Percentiles rank a stretch among this genome's conserved stretches.
Conservation (phyloP, 768 basidiomycete genomes). For the Dacryopinax primogenitus region DNA sequence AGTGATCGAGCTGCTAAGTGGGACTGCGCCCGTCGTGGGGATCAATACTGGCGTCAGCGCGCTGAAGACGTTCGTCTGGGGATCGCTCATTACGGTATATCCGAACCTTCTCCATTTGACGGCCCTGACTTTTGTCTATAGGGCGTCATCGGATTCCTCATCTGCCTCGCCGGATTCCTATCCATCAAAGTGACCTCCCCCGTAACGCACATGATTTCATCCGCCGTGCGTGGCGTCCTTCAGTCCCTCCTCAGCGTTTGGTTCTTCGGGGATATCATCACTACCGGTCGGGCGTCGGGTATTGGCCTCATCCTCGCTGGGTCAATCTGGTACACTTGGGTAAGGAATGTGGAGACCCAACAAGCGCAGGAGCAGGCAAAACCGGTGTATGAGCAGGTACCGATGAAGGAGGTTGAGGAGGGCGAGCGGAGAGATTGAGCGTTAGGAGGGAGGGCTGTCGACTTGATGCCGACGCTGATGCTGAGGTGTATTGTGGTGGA, state of each 20-base stretch:
- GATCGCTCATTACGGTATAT: conserved; percentile 65
- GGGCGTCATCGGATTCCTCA: conserved; percentile 83
- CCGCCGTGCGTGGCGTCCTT: conserved; percentile 86
- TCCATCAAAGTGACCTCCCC: conserved; percentile 97
- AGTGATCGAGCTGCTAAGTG: conserved; percentile 48
- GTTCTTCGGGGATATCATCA: conserved; percentile 71
- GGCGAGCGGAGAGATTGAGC: conserved; percentile 23
- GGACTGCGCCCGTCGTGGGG: conserved; percentile 23
- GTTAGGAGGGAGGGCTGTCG: neutral
- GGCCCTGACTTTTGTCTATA: conserved; percentile 23
- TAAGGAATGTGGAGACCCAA: conserved; percentile 61
- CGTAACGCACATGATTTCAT: conserved; percentile 94
- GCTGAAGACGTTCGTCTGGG: conserved; percentile 52
- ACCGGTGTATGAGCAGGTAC: conserved; percentile 44
- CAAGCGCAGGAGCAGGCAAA: conserved; percentile 11
- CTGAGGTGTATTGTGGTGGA: neutral
- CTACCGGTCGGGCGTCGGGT: conserved; percentile 62
- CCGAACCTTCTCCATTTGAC: neutral
- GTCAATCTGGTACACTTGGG: conserved; percentile 79
- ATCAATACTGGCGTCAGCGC: neutral
- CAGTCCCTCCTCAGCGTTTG: conserved; percentile 73
- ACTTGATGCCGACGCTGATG: neutral
- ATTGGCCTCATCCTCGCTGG: conserved; percentile 70
- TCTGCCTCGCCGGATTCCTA: conserved; percentile 83
- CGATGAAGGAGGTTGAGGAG: conserved; percentile 50